phyloP scores from a whole-genome alignment of 306 rosid genomes.

The Argentina anserina region DNA sequence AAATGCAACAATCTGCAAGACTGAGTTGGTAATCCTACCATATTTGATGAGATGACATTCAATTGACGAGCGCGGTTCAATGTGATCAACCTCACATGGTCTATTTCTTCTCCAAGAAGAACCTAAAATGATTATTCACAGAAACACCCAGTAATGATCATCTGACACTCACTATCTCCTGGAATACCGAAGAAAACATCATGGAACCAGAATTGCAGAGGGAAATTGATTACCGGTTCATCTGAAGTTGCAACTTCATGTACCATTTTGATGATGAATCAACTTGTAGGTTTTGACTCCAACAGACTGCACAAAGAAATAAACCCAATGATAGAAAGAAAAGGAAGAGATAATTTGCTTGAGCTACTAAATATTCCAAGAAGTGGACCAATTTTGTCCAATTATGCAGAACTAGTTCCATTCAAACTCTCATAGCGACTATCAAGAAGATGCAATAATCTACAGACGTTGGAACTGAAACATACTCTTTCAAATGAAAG shows the following conservation, averaged over 20 bases:
- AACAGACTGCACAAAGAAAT: slow-evolving; percentile 23
- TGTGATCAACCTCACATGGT: slow-evolving; percentile 66
- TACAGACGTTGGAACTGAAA: not conserved
- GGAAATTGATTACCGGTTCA: slow-evolving; percentile 43
- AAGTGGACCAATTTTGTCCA: not conserved
- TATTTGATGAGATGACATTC: slow-evolving; percentile 80
- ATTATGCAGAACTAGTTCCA: not conserved
- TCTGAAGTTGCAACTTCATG: slow-evolving; percentile 29
- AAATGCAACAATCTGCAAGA: not conserved
- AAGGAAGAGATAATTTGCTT: not conserved
- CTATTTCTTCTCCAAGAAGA: slow-evolving; percentile 77
- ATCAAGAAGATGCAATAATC: not conserved
- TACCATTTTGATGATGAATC: slow-evolving; percentile 42
- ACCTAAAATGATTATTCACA: slow-evolving; percentile 41
- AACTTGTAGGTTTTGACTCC: not conserved
- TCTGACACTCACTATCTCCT: not conserved
- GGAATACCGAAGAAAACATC: not conserved
- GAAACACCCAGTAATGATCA: slow-evolving; percentile 13
- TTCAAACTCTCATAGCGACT: not conserved
- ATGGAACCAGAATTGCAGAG: not conserved
- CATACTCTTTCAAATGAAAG: not conserved
- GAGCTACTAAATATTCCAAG: not conserved
- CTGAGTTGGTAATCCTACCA: slow-evolving; percentile 32
- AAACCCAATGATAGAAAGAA: not conserved
- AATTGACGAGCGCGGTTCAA: slow-evolving; percentile 75